phyloP scores from a whole-genome alignment of 2,329 filamentous ascomycete species.

The Escovopsis sp. region DNA sequence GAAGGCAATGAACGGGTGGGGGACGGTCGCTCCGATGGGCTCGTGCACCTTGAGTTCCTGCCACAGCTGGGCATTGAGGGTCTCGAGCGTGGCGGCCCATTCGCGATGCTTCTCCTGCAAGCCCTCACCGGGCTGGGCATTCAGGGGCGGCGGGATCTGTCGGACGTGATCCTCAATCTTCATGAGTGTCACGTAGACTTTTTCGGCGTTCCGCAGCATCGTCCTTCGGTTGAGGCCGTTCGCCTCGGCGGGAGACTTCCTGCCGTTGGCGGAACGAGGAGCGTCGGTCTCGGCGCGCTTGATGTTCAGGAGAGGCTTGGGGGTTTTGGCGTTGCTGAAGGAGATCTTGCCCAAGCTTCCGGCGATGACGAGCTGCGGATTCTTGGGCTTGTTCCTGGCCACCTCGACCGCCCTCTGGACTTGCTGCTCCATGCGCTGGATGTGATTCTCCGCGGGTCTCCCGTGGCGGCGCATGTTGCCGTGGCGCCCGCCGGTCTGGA shows the following conservation, averaged over 20 bases:
- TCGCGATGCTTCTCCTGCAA: conserved; percentile 60
- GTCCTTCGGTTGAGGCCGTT: conserved; percentile 64
- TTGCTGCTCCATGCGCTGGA: conserved; percentile 98
- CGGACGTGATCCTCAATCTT: conserved; percentile 87
- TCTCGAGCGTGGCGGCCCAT: conserved; percentile 45
- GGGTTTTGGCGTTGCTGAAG: conserved; percentile 97
- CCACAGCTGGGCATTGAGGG: conserved; percentile 74
- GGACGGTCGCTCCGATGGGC: conserved; percentile 60
- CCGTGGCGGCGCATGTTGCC: conserved; percentile 60
- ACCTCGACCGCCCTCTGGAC: conserved; percentile 94
- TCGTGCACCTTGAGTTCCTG: conserved; percentile 80
- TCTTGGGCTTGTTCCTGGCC: conserved; percentile 94
- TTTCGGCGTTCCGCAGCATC: conserved; percentile 73
- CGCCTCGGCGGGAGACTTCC: conserved; percentile 19
- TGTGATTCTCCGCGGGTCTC: conserved; percentile 83
- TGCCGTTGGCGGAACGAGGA: conserved; percentile 35
- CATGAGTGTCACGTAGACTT: conserved; percentile 79
- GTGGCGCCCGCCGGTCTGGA: conserved; percentile 79
- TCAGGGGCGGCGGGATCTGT: conserved; percentile 48
- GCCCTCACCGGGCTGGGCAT: conserved; percentile 44
- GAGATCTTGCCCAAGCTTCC: conserved; percentile 95
- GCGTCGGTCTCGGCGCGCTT: conserved; percentile 64
- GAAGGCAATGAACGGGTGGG: conserved; percentile 92
- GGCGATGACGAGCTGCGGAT: conserved; percentile 90
- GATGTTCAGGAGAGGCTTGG: conserved; percentile 87